A percentile compares a stretch with the other conserved stretches of the same genome.
Conservation (phyloP, 2,329 filamentous ascomycete genomes). For the Diplocarpon rosae region DNA sequence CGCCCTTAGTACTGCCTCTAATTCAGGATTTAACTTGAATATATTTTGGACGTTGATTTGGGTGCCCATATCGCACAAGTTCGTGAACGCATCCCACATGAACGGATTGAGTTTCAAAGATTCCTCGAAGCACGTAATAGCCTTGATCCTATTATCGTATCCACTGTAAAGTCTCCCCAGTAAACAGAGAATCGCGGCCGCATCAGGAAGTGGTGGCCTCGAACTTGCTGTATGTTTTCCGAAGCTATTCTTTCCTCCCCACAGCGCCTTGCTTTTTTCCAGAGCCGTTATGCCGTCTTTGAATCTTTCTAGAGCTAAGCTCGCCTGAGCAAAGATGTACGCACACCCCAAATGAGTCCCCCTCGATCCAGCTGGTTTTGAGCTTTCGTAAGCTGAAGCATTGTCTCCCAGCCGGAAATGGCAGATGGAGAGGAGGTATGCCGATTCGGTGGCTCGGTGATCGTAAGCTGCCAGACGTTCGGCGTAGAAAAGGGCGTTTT, state of each 20-base stretch:
- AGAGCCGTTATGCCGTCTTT: constrained; percentile 74
- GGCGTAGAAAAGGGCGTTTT: constrained; percentile 90
- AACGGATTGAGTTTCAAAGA: constrained; percentile 84
- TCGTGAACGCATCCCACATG: constrained; percentile 95
- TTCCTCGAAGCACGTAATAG: constrained; percentile 78
- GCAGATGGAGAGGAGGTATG: constrained; percentile 74
- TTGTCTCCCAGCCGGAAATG: constrained; percentile 73
- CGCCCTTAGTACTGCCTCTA: constrained; percentile 38
- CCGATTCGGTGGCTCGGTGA: constrained; percentile 65
- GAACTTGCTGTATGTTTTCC: constrained; percentile 73
- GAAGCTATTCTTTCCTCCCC: constrained; percentile 65
- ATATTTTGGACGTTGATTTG: constrained; percentile 74
- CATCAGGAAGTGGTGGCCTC: constrained; percentile 68
- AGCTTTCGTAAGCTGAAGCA: constrained; percentile 76
- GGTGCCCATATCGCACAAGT: constrained; percentile 77
- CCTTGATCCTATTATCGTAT: constrained; percentile 71
- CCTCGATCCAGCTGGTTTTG: constrained; percentile 58
- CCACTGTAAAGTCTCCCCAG: constrained; percentile 79
- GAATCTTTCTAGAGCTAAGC: constrained; percentile 65
- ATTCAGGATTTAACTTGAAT: constrained; percentile 63
- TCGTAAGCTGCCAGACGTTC: constrained; percentile 80
- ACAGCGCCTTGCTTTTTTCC: constrained; percentile 69
- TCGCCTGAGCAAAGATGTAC: constrained; percentile 86
- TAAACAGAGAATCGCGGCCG: constrained; percentile 70
- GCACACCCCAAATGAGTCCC: constrained; percentile 75